Base-by-base conservation (phyloP, 805 yeast genomes). In the Teunomyces cretensis region DNA sequence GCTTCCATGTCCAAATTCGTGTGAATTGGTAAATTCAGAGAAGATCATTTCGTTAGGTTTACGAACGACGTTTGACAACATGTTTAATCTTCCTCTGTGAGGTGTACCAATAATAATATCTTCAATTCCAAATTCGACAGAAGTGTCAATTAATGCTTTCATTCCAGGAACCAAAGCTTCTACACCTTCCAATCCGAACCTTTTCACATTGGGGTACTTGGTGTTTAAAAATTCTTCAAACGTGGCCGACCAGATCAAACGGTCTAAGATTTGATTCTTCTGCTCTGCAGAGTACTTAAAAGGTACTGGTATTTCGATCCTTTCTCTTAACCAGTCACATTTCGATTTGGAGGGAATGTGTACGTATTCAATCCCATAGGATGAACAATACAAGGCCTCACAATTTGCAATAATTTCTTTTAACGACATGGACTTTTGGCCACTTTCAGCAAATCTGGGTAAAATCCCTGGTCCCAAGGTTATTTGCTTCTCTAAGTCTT, bases 51-150 rank as follows among this genome's bases (percentile, higher is more conserved):
- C 98, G 67, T 94, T 91, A 60, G 99, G 98, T 70, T 94, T 94
- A 75, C 99, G 87, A 41, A 94, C 97, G 60, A 94, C 98, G 75
- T 94, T 94, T 48, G 97, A 89, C 71, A 94, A 81, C 85, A 94
- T 91, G 71, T 94, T 94, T 61, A 94, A 79, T 77, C 99, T 85
- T 74, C 99, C 99, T 80, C 99, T 88, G 74, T 94, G 99, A 43
- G 99, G 97, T 98, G 94, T 94, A 76, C 99, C 99, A 59, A 94
- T 86, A 60, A 92, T 95, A 50, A 94, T 84, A 67, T 92, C 98
- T 72, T 91, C 96, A 42, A 91, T 85, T 59, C 99, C 99, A 50
- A 76, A 73, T 55, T 87, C 95, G 42, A 91, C 98, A 37, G 96
- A 80, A 54, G 90, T 84, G 71, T 94, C 99, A 64, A 94, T 90